Evolutionary conservation across 345 rosid genomes (phyloP).

Genomic region (Cardiospermum halicacabum): DNA sequence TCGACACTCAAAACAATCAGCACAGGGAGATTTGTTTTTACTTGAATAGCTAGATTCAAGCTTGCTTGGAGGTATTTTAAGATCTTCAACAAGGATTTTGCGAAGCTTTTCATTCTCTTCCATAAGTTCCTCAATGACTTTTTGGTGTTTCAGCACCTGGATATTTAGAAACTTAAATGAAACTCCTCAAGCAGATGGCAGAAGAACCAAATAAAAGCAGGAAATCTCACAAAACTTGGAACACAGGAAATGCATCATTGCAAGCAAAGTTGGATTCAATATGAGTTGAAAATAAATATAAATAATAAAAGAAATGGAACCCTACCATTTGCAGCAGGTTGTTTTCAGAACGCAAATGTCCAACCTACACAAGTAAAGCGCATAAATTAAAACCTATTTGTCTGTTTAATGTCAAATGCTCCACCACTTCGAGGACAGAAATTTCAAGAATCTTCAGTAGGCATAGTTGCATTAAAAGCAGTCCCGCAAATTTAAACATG

Average conservation of each 20-base stretch:
- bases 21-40: constrained; percentile 40
- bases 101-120: constrained; percentile 79
- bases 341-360: constrained; percentile 61
- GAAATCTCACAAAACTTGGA: neutral
- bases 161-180: neutral
- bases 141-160: constrained; percentile 81
- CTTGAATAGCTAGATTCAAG: constrained; percentile 40
- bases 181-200: constrained; percentile 1
- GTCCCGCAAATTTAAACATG: neutral
- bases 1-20: constrained; percentile 80
- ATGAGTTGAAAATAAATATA: constrained; percentile 7
- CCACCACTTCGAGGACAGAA: neutral
- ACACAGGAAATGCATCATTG: neutral
- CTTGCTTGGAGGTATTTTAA: constrained; percentile 69
- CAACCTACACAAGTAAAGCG: constrained; percentile 36
- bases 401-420: constrained; percentile 3
- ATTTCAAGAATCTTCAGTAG: neutral
- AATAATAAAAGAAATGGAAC: constrained; percentile 9
- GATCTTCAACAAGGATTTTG: constrained; percentile 65
- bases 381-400: constrained; percentile 9
- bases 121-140: constrained; percentile 63
- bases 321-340: constrained; percentile 83
- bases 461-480: neutral
- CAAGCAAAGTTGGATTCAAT: constrained; percentile 2
- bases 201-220: neutral